Percentiles rank a stretch among this genome's conserved stretches.
These are phyloP conservation scores for Paraglomus occultum DNA, from an alignment of 192 early-diverging fungal genomes.

Conservation along the genomic window DNA sequence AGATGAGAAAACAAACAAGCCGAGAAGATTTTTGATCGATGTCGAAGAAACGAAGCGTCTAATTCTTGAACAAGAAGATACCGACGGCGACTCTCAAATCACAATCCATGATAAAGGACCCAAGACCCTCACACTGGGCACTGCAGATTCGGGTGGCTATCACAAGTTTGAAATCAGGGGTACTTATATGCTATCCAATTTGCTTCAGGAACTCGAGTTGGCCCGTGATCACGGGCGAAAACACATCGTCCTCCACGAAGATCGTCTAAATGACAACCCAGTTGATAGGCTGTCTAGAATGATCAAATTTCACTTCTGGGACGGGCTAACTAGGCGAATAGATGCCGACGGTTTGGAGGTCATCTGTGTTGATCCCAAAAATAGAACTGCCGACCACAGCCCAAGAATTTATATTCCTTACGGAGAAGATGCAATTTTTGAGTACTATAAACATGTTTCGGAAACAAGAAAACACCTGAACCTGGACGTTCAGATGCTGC, in stretches of 20 bases:
- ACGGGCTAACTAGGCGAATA: slow-evolving; percentile 87
- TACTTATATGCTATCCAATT: slow-evolving; percentile 92
- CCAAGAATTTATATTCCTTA: slow-evolving; percentile 92
- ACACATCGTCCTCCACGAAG: slow-evolving; percentile 87
- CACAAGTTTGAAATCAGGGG: slow-evolving; percentile 88
- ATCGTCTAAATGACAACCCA: slow-evolving; percentile 91
- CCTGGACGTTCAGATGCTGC: slow-evolving; percentile 78
- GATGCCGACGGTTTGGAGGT: slow-evolving; percentile 82
- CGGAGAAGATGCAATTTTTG: slow-evolving; percentile 67
- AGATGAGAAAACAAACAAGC: slow-evolving; percentile 61
- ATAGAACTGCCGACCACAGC: slow-evolving; percentile 67
- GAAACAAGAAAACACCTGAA: slow-evolving; percentile 63
- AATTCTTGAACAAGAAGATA: slow-evolving; percentile 92
- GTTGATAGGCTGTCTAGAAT: slow-evolving; percentile 85
- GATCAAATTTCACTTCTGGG: slow-evolving; percentile 95
- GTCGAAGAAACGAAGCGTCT: slow-evolving; percentile 75
- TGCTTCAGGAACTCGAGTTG: slow-evolving; percentile 92
- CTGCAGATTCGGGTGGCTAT: slow-evolving; percentile 83
- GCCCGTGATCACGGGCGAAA: slow-evolving; percentile 85
- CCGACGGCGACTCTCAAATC: slow-evolving; percentile 92
- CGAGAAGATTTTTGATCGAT: slow-evolving; percentile 81
- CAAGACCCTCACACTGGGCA: slow-evolving; percentile 82
- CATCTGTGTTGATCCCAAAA: slow-evolving; percentile 93
- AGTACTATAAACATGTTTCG: slow-evolving; percentile 79
- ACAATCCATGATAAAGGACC: slow-evolving; percentile 91